phyloP scores from a whole-genome alignment of 257 asterid genomes.

The Gentiana dahurica region DNA sequence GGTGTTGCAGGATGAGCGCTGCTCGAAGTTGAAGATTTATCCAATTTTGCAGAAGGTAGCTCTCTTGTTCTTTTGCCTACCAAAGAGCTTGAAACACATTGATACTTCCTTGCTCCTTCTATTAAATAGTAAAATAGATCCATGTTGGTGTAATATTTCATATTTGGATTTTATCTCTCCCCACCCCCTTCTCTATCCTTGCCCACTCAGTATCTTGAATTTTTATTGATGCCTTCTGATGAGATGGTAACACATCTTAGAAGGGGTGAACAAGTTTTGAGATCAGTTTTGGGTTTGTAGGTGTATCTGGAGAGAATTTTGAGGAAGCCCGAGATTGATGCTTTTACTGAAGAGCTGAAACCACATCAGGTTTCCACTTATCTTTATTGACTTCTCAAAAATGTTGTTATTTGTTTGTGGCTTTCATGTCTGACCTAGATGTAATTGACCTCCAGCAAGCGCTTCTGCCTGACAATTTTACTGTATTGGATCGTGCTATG shows the following conservation, averaged over 20 bases:
- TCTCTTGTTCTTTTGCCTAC: constrained; percentile 6
- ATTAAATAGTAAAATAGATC: background rate
- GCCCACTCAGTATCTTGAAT: too few relatives aligned
- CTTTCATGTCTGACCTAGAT: constrained; percentile 5
- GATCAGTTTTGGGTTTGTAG: constrained; percentile 31
- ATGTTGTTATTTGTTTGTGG: constrained; percentile 2
- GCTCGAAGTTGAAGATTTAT: constrained; percentile 86
- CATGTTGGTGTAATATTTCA: background rate
- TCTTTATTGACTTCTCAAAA: background rate
- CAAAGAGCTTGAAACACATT: background rate
- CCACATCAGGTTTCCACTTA: constrained; percentile 74
- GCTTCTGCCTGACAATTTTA: constrained; percentile 75
- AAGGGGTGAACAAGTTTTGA: background rate
- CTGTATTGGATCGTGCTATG: constrained; percentile 98
- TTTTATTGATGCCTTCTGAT: too few relatives aligned
- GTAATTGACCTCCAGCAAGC: constrained; percentile 60
- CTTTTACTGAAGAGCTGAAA: constrained; percentile 89
- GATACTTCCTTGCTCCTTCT: background rate
- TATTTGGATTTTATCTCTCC: background rate
- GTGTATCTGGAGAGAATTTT: constrained; percentile 94
- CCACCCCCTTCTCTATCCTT: too few relatives aligned
- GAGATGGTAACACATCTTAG: too few relatives aligned
- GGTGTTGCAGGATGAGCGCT: constrained; percentile 79
- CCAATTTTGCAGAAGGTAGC: constrained; percentile 97
- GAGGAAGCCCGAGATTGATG: constrained; percentile 96